Base-by-base conservation (phyloP, 768 basidiomycete genomes). In the Rhodotorula diobovata region DNA sequence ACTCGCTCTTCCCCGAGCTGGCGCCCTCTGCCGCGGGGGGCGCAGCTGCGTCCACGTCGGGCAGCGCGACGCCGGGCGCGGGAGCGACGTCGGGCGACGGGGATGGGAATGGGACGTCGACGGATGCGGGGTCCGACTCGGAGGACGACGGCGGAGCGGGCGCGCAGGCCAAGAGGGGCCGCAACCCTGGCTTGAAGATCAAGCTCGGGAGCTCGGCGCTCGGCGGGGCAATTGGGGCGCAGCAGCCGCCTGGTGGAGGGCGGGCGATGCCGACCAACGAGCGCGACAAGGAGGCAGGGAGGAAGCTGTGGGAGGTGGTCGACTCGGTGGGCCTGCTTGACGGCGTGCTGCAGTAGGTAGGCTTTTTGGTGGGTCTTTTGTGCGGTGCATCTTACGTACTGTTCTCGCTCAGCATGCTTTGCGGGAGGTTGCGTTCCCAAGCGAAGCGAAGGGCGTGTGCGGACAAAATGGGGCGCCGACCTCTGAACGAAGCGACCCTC, bases 271-370 rank as follows among this genome's bases (percentile, higher is more conserved):
- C 37, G 41, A 43, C 15, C 41, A 55, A 53, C 54, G 68, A 51
- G 59, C 39, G 28, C 28, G 67, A 68, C 25, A 46, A 48, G 34
- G 68, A 67, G 58, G 54, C 68, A 48, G 72, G 68, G 4, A 55
- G 68, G 25, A 74, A 74, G 62, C 35, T 74, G 57, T 74, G 72
- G 72, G 68, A 74, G 61, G 72, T 74, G 12, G 72, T 74, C 51
- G 72, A 74, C 55, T 62, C 59, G 14, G 68, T 70, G 4, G 28
- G 68, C 14, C 35, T 74, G 56, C 61, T 74, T 20, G 68, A 74
- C 21, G 72, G 72, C 5, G 72, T 74, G 12, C 25, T 71, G n/a
- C 51, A 53, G n/a, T 53, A 53, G 51, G n/a, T n/a, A n/a, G n/a
- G n/a, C n/a, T n/a, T n/a, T n/a, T n/a, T n/a, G n/a, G n/a, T n/a